A percentile compares a stretch with the other conserved stretches of the same genome.
phyloP scores from a whole-genome alignment of 1,284 basidiomycete species.

The Hypsizygus ulmarius region DNA sequence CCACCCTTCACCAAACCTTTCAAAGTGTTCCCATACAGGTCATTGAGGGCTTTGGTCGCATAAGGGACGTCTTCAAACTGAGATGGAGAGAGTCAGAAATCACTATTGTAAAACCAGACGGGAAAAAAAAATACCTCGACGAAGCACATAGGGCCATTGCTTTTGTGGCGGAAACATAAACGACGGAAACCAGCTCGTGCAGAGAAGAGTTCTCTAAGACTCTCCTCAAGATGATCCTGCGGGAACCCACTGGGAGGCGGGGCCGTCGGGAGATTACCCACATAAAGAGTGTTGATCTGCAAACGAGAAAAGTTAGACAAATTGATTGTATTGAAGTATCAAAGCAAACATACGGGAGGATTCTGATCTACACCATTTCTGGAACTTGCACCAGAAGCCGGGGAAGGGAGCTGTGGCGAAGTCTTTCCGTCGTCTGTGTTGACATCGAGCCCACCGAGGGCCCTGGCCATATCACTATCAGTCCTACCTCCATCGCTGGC shows the following conservation, averaged over 20 bases:
- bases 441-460: conserved; percentile 47
- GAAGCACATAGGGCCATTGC: conserved; percentile 96
- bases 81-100: conserved; percentile 20
- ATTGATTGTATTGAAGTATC: neutral
- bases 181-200: conserved; percentile 84
- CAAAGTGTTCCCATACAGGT: conserved; percentile 90
- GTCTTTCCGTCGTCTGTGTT: conserved; percentile 48
- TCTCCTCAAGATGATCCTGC: conserved; percentile 81
- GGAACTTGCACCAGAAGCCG: conserved; percentile 46
- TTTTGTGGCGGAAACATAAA: conserved; percentile 93
- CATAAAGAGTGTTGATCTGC: conserved; percentile 91
- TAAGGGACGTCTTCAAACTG: conserved; percentile 89
- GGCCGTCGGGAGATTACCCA: conserved; percentile 87
- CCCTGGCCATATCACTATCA: conserved; percentile 41
- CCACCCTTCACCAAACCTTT: conserved; percentile 91
- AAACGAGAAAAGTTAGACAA: conserved; percentile 14
- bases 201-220: conserved; percentile 78
- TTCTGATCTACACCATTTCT: conserved; percentile 83
- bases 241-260: conserved; percentile 63
- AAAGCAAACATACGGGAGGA: conserved; percentile 61
- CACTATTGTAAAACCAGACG: conserved; percentile 2
- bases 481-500: conserved; percentile 15
- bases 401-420: conserved; percentile 54
- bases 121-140: conserved; percentile 64
- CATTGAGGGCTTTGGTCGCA: conserved; percentile 83